Evolutionary conservation across 75 land plant species (phyloP), one percentile per base, ranked within the genome.

Genomic region (Isoetes taiwanensis): DNA sequence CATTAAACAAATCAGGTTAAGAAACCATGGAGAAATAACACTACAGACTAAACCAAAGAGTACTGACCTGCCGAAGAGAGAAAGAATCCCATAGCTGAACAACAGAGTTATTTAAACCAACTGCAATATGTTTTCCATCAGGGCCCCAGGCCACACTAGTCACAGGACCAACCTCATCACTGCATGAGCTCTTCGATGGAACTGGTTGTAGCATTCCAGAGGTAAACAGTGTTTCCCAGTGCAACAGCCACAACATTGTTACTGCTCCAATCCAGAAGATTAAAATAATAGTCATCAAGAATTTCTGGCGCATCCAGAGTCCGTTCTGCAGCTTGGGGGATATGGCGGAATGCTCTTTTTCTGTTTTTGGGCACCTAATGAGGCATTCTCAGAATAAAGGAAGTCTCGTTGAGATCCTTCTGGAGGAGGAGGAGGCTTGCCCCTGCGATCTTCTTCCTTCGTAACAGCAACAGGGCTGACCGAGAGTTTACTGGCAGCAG

Each of bases 301-400:
- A 91, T 43, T 19, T 87, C 97, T 19, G 97, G 97, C 2, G 88
- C 94, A 77, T 91, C 94, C 30, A 91, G 64, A 30, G 80, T 83
- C 56, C 82, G 66, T 54, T 80, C 97, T 11, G 89, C 69, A 14
- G 77, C 64, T 82, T 91, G 77, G 8, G 1, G 1, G 1, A 5
- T 11, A 21, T 21, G 8, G 10, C 14, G 30, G 30, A n/a, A 9
- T 16, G 17, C 26, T 3, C 3, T 0, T 23, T 10, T 54, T 27
- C 9, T 31, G 4, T 78, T 30, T 41, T 72, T 79, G 43, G 61
- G 59, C 69, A 21, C 42, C 64, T 6, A 59, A 30, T 21, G 64
- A 11, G 6, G 55, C 33, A 34, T 34, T 65, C 33, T 68, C 69
- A 9, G 64, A 38, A 59, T 35, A 65, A 28, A 64, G 40, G 11